Evolutionary conservation across 176 grass and related monocot genomes (phyloP).

Genomic region (Oryza glumipatula): DNA sequence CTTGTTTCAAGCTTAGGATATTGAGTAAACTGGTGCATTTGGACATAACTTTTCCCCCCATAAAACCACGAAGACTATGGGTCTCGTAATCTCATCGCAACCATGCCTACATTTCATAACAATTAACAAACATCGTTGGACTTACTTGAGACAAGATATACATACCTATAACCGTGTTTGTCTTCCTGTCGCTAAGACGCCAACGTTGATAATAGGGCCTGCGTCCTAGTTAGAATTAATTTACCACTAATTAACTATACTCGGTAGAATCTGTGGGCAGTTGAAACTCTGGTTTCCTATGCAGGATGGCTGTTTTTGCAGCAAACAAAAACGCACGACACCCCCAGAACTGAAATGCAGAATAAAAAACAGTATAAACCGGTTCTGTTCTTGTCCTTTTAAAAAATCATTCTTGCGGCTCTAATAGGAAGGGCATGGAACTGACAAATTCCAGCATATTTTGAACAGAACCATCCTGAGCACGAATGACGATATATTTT

Average conservation of each 20-base stretch:
- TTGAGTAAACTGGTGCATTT: too few species aligned
- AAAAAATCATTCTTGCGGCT: not conserved
- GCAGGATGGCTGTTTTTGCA: not conserved
- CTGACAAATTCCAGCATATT: not conserved
- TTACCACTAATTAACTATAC: not conserved
- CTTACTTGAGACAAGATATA: not conserved
- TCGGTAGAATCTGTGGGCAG: constrained; percentile 15
- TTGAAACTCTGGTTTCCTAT: constrained; percentile 5
- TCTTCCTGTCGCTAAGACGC: not conserved
- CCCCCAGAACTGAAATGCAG: not conserved
- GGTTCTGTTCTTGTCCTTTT: not conserved
- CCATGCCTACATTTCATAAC: not conserved
- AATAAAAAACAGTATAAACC: not conserved
- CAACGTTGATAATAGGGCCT: not conserved
- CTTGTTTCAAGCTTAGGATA: too few species aligned
- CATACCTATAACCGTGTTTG: not conserved
- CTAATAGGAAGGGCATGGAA: not conserved
- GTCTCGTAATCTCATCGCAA: not conserved
- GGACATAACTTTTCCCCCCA: not conserved
- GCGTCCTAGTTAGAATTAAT: not conserved
- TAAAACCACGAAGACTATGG: not conserved
- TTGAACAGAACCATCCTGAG: constrained; percentile 2
- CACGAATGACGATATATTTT: not conserved
- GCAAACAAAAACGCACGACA: not conserved
- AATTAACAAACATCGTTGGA: not conserved